A percentile compares a stretch with the other conserved stretches of the same genome.
These are phyloP conservation scores for Tetradesmus obliquus DNA, from an alignment of 139 green algal genomes.

Conservation along the genomic window DNA sequence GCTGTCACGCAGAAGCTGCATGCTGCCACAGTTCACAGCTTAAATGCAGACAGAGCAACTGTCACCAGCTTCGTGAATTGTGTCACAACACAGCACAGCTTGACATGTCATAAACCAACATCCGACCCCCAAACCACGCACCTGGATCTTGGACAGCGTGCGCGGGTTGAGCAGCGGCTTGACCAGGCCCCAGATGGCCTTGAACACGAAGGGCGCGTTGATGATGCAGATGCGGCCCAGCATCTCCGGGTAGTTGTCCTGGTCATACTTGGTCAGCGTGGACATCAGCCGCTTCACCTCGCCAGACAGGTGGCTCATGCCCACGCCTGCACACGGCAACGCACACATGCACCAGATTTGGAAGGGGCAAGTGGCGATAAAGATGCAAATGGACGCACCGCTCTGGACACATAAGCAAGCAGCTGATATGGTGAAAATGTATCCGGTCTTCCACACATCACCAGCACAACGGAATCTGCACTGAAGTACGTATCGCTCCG, in stretches of 20 bases:
- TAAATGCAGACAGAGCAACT: too few relatives aligned
- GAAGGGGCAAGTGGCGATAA: background rate
- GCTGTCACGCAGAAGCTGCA: background rate
- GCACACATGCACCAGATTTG: background rate
- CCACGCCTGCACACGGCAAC: conserved; percentile 63
- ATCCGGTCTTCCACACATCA: too few relatives aligned
- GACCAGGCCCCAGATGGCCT: conserved; percentile 76
- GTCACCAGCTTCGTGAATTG: too few relatives aligned
- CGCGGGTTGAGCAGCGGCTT: conserved; percentile 81
- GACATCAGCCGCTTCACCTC: conserved; percentile 71
- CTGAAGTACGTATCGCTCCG: too few relatives aligned
- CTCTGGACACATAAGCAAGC: background rate
- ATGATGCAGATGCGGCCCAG: conserved; percentile 88
- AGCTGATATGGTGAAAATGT: too few relatives aligned
- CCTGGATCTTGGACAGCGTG: conserved; percentile 86
- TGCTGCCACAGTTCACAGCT: background rate
- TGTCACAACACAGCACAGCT: too few relatives aligned
- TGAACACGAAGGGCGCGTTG: conserved; percentile 86
- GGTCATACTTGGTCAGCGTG: conserved; percentile 68
- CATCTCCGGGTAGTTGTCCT: conserved; percentile 90
- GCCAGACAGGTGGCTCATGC: conserved; percentile 75
- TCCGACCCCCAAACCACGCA: conserved; percentile 27
- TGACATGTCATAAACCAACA: too few relatives aligned
- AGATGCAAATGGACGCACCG: background rate
- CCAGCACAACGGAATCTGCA: too few relatives aligned